Evolutionary conservation across 2,329 filamentous ascomycete genomes (phyloP), one percentile per base, ranked within the genome.

Genomic region (Pseudocercospora fijiensis): DNA sequence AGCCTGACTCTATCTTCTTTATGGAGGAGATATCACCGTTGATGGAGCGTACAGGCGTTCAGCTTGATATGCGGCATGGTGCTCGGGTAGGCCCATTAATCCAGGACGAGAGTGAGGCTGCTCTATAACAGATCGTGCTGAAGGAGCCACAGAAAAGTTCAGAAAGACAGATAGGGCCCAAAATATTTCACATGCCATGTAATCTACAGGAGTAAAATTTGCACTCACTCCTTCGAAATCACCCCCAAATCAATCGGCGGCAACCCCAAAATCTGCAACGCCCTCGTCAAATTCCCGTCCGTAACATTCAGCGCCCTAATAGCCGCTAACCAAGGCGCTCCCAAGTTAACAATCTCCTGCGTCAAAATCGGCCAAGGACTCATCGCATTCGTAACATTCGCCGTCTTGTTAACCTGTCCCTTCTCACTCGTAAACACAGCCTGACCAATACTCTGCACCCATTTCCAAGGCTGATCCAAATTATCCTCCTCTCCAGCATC

Each of bases 221-320:
- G 28, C 8, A 9, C 8, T 18, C 41, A 59, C 22, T 57, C 22
- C 16, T 47, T 58, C 2, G 61, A 5, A 24, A 51, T 47, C 49
- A 55, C 37, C 4, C 28, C 20, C 4, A 58, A 22, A 4, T 55
- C 6, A 47, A 62, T n/a, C 10, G 41, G 13, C 27, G 55, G 60
- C 55, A 64, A 47, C 22, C 60, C 61, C 43, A 71, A 57, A 10
- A 66, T 60, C 57, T 69, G 60, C 49, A 68, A 56, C 10, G 70
- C 71, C 10, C 28, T 58, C 11, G 55, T 26, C 30, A 68, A 51
- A 47, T 66, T 62, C 1, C 70, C 70, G 59, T 69, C 52, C 52
- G 70, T 70, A 18, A 66, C 61, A 57, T 73, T 73, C 43, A 73
- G 37, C 41, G 71, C 70, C 51, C 62, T 57, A 11, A 72, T 64